phyloP scores from a whole-genome alignment of 2,329 filamentous ascomycete species.

The Monilinia polystroma region DNA sequence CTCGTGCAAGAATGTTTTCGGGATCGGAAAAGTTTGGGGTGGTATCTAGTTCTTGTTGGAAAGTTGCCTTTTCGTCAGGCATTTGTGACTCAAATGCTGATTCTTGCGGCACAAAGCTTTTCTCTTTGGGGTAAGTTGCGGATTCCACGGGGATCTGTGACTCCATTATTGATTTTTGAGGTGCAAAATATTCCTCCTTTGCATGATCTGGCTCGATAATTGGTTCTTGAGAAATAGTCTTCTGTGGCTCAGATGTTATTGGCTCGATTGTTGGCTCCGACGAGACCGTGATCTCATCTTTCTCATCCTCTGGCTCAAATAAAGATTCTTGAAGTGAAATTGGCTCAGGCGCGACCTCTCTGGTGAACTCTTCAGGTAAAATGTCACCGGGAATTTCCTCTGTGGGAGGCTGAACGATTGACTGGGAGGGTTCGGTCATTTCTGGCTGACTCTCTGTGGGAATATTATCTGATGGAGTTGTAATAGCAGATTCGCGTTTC shows the following conservation, averaged over 20 bases:
- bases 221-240: not conserved
- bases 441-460: not conserved
- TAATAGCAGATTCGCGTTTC: conserved; percentile 22
- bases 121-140: not conserved
- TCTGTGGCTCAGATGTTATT: too few relatives aligned
- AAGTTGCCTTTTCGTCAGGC: not conserved
- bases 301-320: not conserved
- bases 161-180: not conserved
- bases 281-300: not conserved
- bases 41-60: conserved; percentile 3
- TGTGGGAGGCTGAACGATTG: conserved; percentile 1
- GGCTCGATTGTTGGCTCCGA: too few relatives aligned
- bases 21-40: not conserved
- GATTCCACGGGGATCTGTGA: not conserved
- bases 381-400: conserved; percentile 6
- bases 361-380: not conserved
- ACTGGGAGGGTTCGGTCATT: not conserved
- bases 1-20: not conserved
- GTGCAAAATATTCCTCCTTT: not conserved
- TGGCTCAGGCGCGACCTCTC: not conserved
- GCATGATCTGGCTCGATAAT: not conserved
- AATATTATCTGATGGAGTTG: conserved; percentile 19
- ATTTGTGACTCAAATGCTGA: not conserved
- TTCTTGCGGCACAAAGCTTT: conserved; percentile 14
- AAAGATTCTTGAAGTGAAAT: not conserved